phyloP scores from a whole-genome alignment of 108 stramenopile species.

The Cyclostephanos tholiformis region DNA sequence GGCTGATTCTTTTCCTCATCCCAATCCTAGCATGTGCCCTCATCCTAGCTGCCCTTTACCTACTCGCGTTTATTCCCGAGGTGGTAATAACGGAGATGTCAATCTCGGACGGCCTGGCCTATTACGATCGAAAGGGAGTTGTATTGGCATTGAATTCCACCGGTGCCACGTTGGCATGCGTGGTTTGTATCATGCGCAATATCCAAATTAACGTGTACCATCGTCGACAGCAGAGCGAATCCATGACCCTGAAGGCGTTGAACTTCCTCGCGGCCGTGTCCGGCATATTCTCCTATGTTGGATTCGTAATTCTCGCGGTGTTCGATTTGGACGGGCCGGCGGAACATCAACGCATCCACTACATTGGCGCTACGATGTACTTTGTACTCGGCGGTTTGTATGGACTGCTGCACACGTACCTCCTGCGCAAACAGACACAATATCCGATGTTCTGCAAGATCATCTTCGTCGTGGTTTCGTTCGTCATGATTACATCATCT shows the following conservation, averaged over 20 bases:
- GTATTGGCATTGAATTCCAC: conserved; percentile 22
- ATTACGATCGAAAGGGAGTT: conserved; percentile 35
- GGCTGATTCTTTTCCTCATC: conserved; percentile 16
- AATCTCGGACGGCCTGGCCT: conserved; percentile 28
- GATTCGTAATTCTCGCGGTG: conserved; percentile 31
- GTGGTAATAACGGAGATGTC: conserved; percentile 19
- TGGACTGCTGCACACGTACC: conserved; percentile 25
- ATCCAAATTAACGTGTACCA: conserved; percentile 50
- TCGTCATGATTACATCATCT: conserved; percentile 14
- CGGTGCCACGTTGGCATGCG: conserved; percentile 25
- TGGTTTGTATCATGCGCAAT: conserved; percentile 30
- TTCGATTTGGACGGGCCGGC: conserved; percentile 24
- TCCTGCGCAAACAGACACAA: conserved; percentile 42
- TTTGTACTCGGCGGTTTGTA: conserved; percentile 38
- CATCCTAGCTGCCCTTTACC: conserved; percentile 27
- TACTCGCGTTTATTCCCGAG: conserved; percentile 18
- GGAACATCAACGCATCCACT: conserved; percentile 6
- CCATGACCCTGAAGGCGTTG: conserved; percentile 16
- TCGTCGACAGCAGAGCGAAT: conserved; percentile 37
- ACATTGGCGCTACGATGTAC: conserved; percentile 33
- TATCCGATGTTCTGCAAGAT: conserved; percentile 39
- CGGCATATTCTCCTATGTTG: conserved; percentile 35
- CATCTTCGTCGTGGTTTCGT: conserved; percentile 23
- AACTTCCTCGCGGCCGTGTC: conserved; percentile 30
- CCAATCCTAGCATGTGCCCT: conserved; percentile 32